phyloP scores from a whole-genome alignment of 2,329 filamentous ascomycete species.

The Fusarium pseudonygamai region DNA sequence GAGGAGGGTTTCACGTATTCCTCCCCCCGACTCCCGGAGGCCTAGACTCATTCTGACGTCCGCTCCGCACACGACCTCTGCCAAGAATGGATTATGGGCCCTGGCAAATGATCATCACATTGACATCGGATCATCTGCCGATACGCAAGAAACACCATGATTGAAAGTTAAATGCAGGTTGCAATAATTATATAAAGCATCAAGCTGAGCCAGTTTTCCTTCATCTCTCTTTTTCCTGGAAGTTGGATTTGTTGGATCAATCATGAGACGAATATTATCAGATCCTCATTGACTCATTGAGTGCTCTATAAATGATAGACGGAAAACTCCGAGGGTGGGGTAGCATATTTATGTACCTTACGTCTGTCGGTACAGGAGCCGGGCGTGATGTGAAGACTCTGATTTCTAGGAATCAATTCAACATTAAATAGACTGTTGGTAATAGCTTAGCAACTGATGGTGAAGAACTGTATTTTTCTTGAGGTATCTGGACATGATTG shows the following conservation, averaged over 20 bases:
- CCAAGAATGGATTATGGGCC: not conserved
- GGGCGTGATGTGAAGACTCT: not conserved
- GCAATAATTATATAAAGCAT: not conserved
- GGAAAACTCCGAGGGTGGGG: not conserved
- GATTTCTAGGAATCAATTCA: not conserved
- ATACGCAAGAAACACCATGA: not conserved
- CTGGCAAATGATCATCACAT: not conserved
- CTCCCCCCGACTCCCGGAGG: not conserved
- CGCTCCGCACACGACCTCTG: not conserved
- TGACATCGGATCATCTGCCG: not conserved
- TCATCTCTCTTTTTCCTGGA: not conserved
- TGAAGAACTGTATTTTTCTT: not conserved
- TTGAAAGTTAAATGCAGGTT: not conserved
- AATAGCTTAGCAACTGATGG: no score
- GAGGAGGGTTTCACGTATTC: not conserved
- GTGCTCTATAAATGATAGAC: not conserved
- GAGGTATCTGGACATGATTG: no score
- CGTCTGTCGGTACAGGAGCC: not conserved
- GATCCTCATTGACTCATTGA: not conserved
- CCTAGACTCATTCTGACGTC: not conserved
- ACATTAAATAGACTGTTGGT: no score
- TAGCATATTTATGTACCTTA: not conserved
- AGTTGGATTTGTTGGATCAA: no score
- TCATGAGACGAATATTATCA: no score
- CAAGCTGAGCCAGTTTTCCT: no score